Percentiles rank a stretch among this genome's conserved stretches.
Evolutionary conservation across 2,329 filamentous ascomycete genomes (phyloP).

Genomic region (Hypocreales sp.): DNA sequence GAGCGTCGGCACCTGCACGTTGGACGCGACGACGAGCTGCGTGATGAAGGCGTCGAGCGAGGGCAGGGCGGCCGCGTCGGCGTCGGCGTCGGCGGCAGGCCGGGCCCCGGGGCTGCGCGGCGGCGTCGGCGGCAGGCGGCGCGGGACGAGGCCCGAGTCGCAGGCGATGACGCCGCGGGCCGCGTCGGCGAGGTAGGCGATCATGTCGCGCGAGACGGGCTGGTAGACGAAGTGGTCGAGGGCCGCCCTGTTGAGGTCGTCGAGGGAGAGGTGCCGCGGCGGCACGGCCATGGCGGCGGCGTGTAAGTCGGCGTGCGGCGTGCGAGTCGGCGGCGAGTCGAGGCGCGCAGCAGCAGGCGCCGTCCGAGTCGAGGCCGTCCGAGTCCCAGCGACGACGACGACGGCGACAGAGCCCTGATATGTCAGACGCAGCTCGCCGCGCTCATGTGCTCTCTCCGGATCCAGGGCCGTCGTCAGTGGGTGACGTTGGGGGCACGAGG

Average conservation of each 20-base stretch:
- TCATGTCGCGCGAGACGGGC: constrained; percentile 63
- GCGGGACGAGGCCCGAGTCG: constrained; percentile 41
- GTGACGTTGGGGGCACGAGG: constrained; percentile 28
- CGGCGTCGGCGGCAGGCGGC: constrained; percentile 27
- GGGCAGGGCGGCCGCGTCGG: constrained; percentile 46
- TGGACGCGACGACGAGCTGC: constrained; percentile 78
- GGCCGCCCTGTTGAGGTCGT: constrained; percentile 54
- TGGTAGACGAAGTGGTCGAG: constrained; percentile 70
- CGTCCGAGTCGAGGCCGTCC: too few relatives aligned
- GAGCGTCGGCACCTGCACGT: constrained; percentile 91
- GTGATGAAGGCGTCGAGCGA: constrained; percentile 83
- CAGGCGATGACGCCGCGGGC: constrained; percentile 68
- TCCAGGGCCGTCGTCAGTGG: constrained; percentile 17
- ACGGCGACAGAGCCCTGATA: constrained; percentile 1
- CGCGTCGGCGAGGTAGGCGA: constrained; percentile 58
- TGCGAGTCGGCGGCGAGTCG: background rate
- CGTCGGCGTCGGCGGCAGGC: constrained; percentile 27
- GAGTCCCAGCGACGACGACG: constrained; percentile 2
- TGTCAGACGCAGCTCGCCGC: constrained; percentile 1
- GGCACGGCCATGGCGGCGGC: constrained; percentile 26
- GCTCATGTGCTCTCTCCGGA: constrained; percentile 15
- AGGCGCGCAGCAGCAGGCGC: constrained; percentile 6
- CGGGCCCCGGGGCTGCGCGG: constrained; percentile 33
- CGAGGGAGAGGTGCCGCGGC: constrained; percentile 29
- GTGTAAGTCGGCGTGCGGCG: constrained; percentile 5